Evolutionary conservation across 139 green algal genomes (phyloP).

Genomic region (Limnomonas spitsbergensis): DNA sequence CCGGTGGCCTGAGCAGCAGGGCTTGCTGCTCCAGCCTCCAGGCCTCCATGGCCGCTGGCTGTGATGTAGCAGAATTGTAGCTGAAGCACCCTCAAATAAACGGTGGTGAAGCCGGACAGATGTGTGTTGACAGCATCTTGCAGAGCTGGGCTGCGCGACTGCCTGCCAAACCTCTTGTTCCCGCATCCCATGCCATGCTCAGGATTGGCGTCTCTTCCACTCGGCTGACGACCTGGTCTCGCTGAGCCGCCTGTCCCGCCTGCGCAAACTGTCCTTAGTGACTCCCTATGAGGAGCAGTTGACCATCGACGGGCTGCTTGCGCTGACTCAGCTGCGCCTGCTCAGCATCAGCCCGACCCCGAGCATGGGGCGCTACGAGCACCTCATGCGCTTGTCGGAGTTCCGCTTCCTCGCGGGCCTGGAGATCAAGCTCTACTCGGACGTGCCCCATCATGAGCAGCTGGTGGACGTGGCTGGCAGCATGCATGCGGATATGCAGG

Average conservation of each 20-base stretch:
- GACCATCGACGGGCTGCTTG: not conserved
- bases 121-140: too few relatives aligned
- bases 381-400: not conserved
- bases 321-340: conserved; percentile 18
- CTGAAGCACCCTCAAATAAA: too few relatives aligned
- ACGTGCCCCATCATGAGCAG: conserved; percentile 16
- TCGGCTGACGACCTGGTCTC: not conserved
- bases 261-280: conserved; percentile 18
- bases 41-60: too few relatives aligned
- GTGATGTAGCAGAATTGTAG: too few relatives aligned
- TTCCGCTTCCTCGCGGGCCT: conserved; percentile 21
- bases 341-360: conserved; percentile 10
- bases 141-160: too few relatives aligned
- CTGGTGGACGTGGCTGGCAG: conserved; percentile 3
- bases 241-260: conserved; percentile 3
- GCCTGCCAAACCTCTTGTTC: too few relatives aligned
- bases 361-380: not conserved
- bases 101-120: too few relatives aligned
- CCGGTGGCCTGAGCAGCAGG: too few relatives aligned
- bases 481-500: conserved; percentile 16
- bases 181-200: not conserved
- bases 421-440: conserved; percentile 23
- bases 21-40: too few relatives aligned
- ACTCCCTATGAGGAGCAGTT: conserved; percentile 13
- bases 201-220: conserved; percentile 13